Base-by-base conservation (phyloP, 345 rosid species). In the Pugionium cornutum region DNA sequence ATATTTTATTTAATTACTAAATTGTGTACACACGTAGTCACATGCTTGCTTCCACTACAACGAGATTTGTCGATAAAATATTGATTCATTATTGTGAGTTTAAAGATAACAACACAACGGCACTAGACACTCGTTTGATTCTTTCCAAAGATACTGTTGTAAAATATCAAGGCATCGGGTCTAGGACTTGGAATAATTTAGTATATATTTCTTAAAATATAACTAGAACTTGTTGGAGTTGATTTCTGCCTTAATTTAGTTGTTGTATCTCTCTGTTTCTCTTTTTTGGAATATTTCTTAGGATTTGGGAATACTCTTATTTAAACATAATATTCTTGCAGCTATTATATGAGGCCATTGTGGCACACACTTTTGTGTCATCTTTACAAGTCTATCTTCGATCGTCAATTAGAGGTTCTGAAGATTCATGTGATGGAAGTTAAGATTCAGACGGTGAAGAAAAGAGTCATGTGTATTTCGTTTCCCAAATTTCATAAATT, bases 31-130 rank as follows among this genome's bases (percentile, higher is more conserved):
- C n/a, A n/a, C n/a, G n/a, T n/a, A n/a, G n/a, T 48, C 58, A 58
- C 51, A 49, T 56, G 26, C 60, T 25, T 67, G 71, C 58, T 58
- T 58, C 50, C 64, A 56, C 26, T 66, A 36, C 55, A 66, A 27
- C 35, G 30, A 44, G 42, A 29, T 53, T 8, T 46, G 64, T 37
- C 39, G 55, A 46, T 35, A 4, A 9, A 47, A 9, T 47, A 37
- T 45, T 10, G 29, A 11, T 67, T 9, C 35, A 45, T 32, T 32
- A 66, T 44, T 56, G 4, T 41, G 54, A 35, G 47, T 48, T 39
- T 8, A 11, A 60, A 32, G 42, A 39, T 45, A 46, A 46, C 31
- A 9, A 55, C 39, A 35, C 3, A 42, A 42, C 47, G 68, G 35
- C 51, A 31, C 26, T 41, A 52, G 42, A n/a, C n/a, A 41, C 43